These are phyloP conservation scores for Sporothrix phasma DNA, from an alignment of 2,329 filamentous ascomycete species.

Conservation along the genomic window DNA sequence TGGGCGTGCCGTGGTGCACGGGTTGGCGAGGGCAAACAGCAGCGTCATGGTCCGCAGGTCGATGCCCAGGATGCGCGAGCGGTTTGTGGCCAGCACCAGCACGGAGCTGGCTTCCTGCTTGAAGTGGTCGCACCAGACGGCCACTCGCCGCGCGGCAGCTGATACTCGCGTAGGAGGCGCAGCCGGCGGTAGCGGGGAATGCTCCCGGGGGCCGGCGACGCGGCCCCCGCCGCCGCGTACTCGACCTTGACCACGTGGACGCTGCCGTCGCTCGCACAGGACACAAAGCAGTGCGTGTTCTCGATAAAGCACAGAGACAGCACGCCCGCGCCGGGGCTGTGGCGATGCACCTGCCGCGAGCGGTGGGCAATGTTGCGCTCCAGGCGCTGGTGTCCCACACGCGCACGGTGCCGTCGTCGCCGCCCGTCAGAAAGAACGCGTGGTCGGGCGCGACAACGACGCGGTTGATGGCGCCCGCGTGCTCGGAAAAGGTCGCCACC, in stretches of 20 bases:
- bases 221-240: slow-evolving; percentile 23
- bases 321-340: slow-evolving; percentile 58
- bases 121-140: slow-evolving; percentile 88
- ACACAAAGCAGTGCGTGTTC: slow-evolving; percentile 86
- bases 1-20: slow-evolving; percentile 87
- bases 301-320: slow-evolving; percentile 84
- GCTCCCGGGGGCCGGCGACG: not conserved
- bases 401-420: slow-evolving; percentile 82
- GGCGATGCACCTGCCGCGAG: slow-evolving; percentile 75
- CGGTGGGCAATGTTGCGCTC: slow-evolving; percentile 86
- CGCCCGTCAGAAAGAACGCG: slow-evolving; percentile 85
- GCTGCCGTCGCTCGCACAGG: slow-evolving; percentile 79
- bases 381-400: slow-evolving; percentile 87
- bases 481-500: slow-evolving; percentile 82
- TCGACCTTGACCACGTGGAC: slow-evolving; percentile 83
- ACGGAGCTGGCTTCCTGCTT: slow-evolving; percentile 73
- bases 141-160: slow-evolving; percentile 66
- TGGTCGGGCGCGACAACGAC: slow-evolving; percentile 82
- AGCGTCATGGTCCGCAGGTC: slow-evolving; percentile 80
- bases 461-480: slow-evolving; percentile 70
- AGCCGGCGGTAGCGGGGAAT: slow-evolving; percentile 64
- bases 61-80: slow-evolving; percentile 70
- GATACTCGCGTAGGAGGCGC: slow-evolving; percentile 66
- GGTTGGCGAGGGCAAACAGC: slow-evolving; percentile 72
- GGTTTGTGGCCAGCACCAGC: slow-evolving; percentile 76